These are phyloP conservation scores for Nemania diffusa DNA, from an alignment of 2,329 filamentous ascomycete species.

Conservation along the genomic window DNA sequence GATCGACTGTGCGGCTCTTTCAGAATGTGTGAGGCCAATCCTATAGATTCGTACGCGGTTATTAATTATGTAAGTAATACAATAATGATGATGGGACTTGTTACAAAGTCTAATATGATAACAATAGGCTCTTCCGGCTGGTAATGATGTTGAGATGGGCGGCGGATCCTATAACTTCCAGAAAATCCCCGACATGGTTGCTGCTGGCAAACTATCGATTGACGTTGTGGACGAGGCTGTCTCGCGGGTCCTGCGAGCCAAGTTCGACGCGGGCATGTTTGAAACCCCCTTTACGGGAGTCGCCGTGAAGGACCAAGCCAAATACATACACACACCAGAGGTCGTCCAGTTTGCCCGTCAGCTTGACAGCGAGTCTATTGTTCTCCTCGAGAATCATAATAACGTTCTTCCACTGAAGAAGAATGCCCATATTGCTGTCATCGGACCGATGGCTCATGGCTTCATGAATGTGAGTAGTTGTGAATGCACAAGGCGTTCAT, in stretches of 20 bases:
- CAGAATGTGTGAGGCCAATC: conserved; percentile 68
- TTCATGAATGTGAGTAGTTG: conserved; percentile 70
- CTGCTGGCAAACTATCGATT: conserved; percentile 68
- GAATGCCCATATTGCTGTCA: conserved; percentile 75
- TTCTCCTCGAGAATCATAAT: conserved; percentile 69
- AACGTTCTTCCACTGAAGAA: conserved; percentile 66
- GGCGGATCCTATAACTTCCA: conserved; percentile 78
- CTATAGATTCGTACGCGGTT: conserved; percentile 73
- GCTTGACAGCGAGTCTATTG: conserved; percentile 71
- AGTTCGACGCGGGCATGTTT: conserved; percentile 77
- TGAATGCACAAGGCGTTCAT: not conserved
- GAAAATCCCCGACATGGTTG: conserved; percentile 72
- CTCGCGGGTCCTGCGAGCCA: conserved; percentile 70
- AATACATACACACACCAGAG: conserved; percentile 70
- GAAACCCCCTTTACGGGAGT: conserved; percentile 74
- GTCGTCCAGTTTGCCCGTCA: conserved; percentile 68
- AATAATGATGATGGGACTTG: too few species aligned
- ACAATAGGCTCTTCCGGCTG: conserved; percentile 68
- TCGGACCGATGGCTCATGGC: conserved; percentile 78
- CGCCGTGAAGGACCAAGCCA: conserved; percentile 62
- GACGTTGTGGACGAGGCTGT: conserved; percentile 73
- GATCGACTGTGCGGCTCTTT: conserved; percentile 74
- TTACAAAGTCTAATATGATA: conserved; percentile 12
- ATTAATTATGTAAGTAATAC: conserved; percentile 61
- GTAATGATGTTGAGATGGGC: conserved; percentile 81